Base-by-base conservation (phyloP, 768 basidiomycete genomes). In the Suillus lakei region DNA sequence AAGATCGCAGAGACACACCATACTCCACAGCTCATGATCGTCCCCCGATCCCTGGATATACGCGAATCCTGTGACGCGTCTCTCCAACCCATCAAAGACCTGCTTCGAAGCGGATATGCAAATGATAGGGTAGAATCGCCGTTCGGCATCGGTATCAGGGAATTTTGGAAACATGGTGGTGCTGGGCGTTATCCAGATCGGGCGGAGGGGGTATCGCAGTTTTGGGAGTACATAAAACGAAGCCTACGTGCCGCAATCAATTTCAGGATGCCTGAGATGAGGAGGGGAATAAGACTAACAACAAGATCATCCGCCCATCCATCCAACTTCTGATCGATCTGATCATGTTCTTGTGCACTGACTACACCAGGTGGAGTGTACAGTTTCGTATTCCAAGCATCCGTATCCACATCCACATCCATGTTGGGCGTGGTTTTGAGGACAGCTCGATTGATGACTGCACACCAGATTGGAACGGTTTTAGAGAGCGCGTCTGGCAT, bases 41-140 rank as follows among this genome's bases (percentile, higher is more conserved):
- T 98, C 97, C 0, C 96, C 97, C 0, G 92, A 93, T 1, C 97
- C 97, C 75, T 97, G 96, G 9, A 98, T 86, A 73, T 98, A 98
- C 26, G 88, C 82, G 73, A 90, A 98, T 0, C 92, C 93, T n/a
- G 81, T 77, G 10, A 80, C 68, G 1, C 90, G 85, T 26, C 91
- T 81, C 65, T 91, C 89, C 1, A 85, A 63, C 8, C 88, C 88
- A 2, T 87, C 85, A 7, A 79, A 72, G 7, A 90, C 82, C 67
- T 88, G 88, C 68, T 86, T 88, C 4, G 95, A 96, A 2, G 96
- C 95, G 3, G 93, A 95, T 13, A 96, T 77, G 74, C 95, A 98
- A 32, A 99, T 80, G 63, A 98, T 74, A 0, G 96, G 92, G 70
- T 81, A 79, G 75, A 85, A 93, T 18, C 66, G 23, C n/a, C 68